Conservation (phyloP, 1,284 basidiomycete genomes). For the Marasmius fiardii region DNA sequence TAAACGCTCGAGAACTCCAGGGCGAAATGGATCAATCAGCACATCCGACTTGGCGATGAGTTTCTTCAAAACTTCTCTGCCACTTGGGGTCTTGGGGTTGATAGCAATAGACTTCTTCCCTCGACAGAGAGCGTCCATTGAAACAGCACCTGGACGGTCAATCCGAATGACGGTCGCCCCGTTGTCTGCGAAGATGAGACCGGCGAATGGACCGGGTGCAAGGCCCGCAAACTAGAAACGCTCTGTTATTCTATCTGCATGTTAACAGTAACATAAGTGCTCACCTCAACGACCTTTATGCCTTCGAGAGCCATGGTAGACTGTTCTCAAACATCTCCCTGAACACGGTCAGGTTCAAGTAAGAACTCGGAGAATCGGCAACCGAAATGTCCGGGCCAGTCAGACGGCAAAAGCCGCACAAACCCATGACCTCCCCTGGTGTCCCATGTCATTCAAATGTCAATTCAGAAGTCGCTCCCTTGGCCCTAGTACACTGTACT, state of each 20-base stretch:
- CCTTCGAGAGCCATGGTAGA: constrained; percentile 13
- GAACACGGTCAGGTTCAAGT: background rate
- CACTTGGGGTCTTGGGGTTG: constrained; percentile 59
- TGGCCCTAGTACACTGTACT: too few relatives aligned
- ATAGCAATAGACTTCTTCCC: constrained; percentile 74
- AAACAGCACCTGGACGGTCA: constrained; percentile 51
- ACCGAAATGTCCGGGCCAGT: too few relatives aligned
- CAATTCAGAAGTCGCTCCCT: too few relatives aligned
- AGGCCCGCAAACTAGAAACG: constrained; percentile 72
- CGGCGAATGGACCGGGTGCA: constrained; percentile 79
- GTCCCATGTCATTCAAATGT: too few relatives aligned
- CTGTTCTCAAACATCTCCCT: background rate
- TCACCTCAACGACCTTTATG: constrained; percentile 14
- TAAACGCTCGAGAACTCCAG: constrained; percentile 78
- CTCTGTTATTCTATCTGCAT: background rate
- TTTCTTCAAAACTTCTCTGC: constrained; percentile 53
- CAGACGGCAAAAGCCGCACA: too few relatives aligned
- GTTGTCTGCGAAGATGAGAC: constrained; percentile 78
- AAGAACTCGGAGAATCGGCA: background rate
- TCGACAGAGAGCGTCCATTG: constrained; percentile 58
- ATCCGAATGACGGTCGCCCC: constrained; percentile 78
- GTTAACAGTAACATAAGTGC: constrained; percentile 6
- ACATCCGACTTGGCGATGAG: constrained; percentile 72
- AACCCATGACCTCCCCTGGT: too few relatives aligned
- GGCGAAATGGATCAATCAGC: constrained; percentile 81